Evolutionary conservation across 1,284 basidiomycete genomes (phyloP).

Genomic region (Stereum hirsutum): DNA sequence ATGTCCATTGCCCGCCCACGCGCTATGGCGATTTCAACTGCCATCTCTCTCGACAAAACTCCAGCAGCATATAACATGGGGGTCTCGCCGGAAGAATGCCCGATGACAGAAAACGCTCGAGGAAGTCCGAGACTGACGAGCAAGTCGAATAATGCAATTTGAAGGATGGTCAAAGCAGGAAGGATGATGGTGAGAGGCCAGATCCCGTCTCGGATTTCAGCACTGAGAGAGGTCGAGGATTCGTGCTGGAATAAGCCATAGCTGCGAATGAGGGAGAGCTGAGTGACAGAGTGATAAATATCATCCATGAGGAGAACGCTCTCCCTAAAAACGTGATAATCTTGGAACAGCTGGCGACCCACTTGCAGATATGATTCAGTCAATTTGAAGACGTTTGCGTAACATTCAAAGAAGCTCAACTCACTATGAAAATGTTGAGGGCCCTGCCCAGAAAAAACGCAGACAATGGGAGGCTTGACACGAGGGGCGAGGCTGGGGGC

Average conservation of each 20-base stretch:
- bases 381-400: neutral
- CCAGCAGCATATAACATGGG: conserved; percentile 33
- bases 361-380: conserved; percentile 9
- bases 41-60: conserved; percentile 27
- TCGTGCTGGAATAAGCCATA: conserved; percentile 22
- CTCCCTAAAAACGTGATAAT: conserved; percentile 24
- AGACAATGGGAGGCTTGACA: conserved; percentile 21
- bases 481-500: conserved; percentile 18
- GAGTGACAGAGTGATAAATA: conserved; percentile 19
- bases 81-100: conserved; percentile 34
- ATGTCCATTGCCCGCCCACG: conserved; percentile 24
- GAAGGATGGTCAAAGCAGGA: conserved; percentile 30
- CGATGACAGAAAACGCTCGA: conserved; percentile 28
- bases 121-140: conserved; percentile 23
- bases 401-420: too few species aligned
- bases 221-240: conserved; percentile 13
- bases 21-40: conserved; percentile 29
- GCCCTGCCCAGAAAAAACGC: conserved; percentile 31
- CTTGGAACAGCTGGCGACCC: conserved; percentile 29
- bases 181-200: conserved; percentile 25
- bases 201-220: conserved; percentile 15
- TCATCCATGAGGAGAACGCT: conserved; percentile 26
- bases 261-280: conserved; percentile 22
- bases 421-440: conserved; percentile 28
- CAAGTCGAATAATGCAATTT: conserved; percentile 34